Evolutionary conservation across 2,329 filamentous ascomycete genomes (phyloP).

Genomic region (Penicillium decumbens): DNA sequence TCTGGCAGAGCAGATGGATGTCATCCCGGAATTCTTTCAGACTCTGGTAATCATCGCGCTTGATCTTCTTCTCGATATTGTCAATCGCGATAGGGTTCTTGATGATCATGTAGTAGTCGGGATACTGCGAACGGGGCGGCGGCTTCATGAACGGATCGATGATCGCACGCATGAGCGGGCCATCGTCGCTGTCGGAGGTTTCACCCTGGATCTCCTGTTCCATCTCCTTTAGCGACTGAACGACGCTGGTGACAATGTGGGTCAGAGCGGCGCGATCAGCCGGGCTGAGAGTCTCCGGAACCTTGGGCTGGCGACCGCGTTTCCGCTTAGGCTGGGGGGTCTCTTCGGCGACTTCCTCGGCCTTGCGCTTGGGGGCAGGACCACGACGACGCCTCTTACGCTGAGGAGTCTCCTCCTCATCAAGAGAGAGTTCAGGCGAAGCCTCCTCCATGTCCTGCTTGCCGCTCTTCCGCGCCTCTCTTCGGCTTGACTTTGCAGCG

Average conservation of each 20-base stretch:
- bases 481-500: slow-evolving; percentile 75
- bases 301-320: slow-evolving; percentile 67
- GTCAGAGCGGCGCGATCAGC: slow-evolving; percentile 75
- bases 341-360: slow-evolving; percentile 68
- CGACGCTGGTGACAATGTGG: slow-evolving; percentile 69
- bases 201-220: slow-evolving; percentile 65
- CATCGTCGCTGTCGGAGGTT: slow-evolving; percentile 51
- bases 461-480: slow-evolving; percentile 44
- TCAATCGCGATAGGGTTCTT: slow-evolving; percentile 93
- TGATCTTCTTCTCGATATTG: slow-evolving; percentile 89
- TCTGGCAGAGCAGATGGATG: slow-evolving; percentile 76
- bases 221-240: slow-evolving; percentile 74
- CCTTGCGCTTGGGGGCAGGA: slow-evolving; percentile 79
- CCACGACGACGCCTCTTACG: slow-evolving; percentile 77
- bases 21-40: slow-evolving; percentile 77
- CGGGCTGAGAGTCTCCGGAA: slow-evolving; percentile 59
- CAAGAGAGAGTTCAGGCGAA: slow-evolving; percentile 73
- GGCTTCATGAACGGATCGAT: slow-evolving; percentile 93
- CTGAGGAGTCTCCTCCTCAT: slow-evolving; percentile 76
- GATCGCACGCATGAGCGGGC: slow-evolving; percentile 65
- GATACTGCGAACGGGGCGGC: slow-evolving; percentile 81
- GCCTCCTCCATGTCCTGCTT: slow-evolving; percentile 54
- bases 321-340: slow-evolving; percentile 74
- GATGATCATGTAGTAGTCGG: slow-evolving; percentile 94
- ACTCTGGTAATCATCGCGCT: slow-evolving; percentile 85